Base-by-base conservation (phyloP, 805 yeast species). In the Wickerhamiella australiensis region DNA sequence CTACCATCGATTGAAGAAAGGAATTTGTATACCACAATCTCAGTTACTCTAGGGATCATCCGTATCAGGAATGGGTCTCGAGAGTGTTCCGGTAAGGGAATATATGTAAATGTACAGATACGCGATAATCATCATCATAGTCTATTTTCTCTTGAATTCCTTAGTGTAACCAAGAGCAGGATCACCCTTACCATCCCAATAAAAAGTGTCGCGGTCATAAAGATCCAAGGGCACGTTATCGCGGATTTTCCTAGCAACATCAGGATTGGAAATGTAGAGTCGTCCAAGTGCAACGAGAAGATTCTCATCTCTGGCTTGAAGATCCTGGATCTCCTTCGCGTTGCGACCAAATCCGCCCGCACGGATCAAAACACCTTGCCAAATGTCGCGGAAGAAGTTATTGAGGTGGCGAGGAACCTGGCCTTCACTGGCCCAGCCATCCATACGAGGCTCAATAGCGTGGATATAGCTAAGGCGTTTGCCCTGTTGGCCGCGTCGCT, bases 221-320 rank as follows among this genome's bases (percentile, higher is more conserved):
- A 62, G 54, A 52, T 65, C 67, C 51, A 76, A 60, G 41, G 69
- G 68, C 33, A 60, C 48, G 26, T 70, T 70, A 26, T 71, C 61
- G 52, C 66, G 61, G 37, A 77, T 50, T 52, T 78, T 65, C n/a
- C 63, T 56, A 17, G 69, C 72, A 26, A 78, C 58, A 57, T 78
- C 82, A 1, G 82, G 81, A 62, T 77, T 78, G 27, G 79, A 62
- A 45, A 74, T 69, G 60, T 69, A 76, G 51, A 62, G 65, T 53
- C 80, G 69, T 25, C 80, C 80, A 52, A 67, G 60, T 1, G 69
- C 75, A 29, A 71, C 56, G 38, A 68, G 37, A 6, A 55, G 47
- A 33, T 51, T 57, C 36, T 66, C 64, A 20, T 65, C 61, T 7
- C 17, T 31, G 9, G 26, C 26, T 9, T 23, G 21, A 23, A 49